These are phyloP conservation scores for Ganoderma lucidum DNA, from an alignment of 1,284 basidiomycete species.

Conservation along the genomic window DNA sequence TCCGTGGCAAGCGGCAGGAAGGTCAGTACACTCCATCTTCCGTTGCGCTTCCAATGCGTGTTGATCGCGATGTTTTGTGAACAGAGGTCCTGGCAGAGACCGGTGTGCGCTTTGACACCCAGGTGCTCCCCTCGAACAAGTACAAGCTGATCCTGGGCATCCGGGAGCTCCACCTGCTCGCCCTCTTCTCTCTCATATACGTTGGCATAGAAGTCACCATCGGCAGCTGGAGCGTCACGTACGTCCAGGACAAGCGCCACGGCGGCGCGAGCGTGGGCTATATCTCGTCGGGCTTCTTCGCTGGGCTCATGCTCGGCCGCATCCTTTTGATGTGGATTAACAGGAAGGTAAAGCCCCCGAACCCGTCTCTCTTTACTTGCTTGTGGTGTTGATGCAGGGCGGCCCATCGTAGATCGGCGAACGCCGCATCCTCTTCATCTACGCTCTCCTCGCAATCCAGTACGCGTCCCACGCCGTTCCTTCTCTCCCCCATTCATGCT, in stretches of 20 bases:
- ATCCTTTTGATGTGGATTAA: conserved; percentile 66
- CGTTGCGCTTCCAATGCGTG: not conserved
- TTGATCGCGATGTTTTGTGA: no score
- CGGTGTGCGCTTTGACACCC: conserved; percentile 46
- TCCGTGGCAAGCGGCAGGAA: conserved; percentile 60
- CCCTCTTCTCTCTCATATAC: conserved; percentile 71
- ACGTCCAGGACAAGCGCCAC: conserved; percentile 31
- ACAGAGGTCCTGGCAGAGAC: conserved; percentile 43
- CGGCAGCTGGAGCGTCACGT: conserved; percentile 44
- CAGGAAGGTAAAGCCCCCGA: conserved; percentile 48
- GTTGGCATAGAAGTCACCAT: conserved; percentile 75
- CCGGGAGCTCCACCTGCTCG: conserved; percentile 62
- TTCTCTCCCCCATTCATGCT: conserved; percentile 2
- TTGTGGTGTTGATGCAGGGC: not conserved
- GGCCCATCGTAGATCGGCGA: conserved; percentile 55
- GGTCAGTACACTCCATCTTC: conserved; percentile 41
- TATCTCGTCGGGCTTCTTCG: conserved; percentile 49
- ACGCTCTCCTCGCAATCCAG: conserved; percentile 59
- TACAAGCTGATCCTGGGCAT: conserved; percentile 65
- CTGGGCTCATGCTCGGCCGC: conserved; percentile 63
- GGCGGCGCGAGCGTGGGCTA: conserved; percentile 45
- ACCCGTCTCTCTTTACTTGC: not conserved
- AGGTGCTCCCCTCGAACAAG: conserved; percentile 49
- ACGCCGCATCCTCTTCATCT: conserved; percentile 57
- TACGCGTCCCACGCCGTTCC: conserved; percentile 36